phyloP scores from a whole-genome alignment of 2,329 filamentous ascomycete species.

The Ophiostoma novo-ulmi region DNA sequence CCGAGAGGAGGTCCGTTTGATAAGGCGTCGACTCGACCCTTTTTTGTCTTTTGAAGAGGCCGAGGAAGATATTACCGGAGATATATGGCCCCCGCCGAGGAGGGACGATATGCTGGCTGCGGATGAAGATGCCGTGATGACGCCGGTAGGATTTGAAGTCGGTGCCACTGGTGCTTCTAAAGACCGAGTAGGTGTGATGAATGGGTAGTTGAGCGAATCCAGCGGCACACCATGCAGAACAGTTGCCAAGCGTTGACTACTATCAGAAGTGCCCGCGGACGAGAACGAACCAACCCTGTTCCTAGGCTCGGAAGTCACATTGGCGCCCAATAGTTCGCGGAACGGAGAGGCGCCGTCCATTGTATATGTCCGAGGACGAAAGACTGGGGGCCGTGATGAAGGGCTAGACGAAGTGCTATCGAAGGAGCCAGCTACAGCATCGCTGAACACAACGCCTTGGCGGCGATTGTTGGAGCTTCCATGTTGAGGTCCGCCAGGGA shows the following conservation, averaged over 20 bases:
- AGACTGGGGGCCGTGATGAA: slow-evolving; percentile 36
- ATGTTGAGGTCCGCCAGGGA: slow-evolving; percentile 37
- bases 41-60: slow-evolving; percentile 40
- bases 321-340: slow-evolving; percentile 42
- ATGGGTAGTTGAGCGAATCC: slow-evolving; percentile 40
- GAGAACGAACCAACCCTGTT: slow-evolving; percentile 67
- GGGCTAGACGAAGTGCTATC: slow-evolving; percentile 45
- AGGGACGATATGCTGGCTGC: slow-evolving; percentile 22
- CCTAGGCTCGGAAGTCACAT: slow-evolving; percentile 46
- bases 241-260: slow-evolving; percentile 33
- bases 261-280: slow-evolving; percentile 53
- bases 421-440: slow-evolving; percentile 48
- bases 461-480: slow-evolving; percentile 37
- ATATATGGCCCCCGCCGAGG: slow-evolving; percentile 1
- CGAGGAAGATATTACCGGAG: not conserved
- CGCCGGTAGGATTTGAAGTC: slow-evolving; percentile 20
- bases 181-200: slow-evolving; percentile 33
- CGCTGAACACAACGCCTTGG: slow-evolving; percentile 58
- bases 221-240: slow-evolving; percentile 40
- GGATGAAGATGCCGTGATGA: slow-evolving; percentile 23
- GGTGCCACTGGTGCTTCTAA: slow-evolving; percentile 36
- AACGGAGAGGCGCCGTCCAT: slow-evolving; percentile 47
- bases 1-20: slow-evolving; percentile 53
- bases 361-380: slow-evolving; percentile 53
- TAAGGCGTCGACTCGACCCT: slow-evolving; percentile 44